Conservation (phyloP, 352 stramenopile genomes). For the Phytophthora fragariae region DNA sequence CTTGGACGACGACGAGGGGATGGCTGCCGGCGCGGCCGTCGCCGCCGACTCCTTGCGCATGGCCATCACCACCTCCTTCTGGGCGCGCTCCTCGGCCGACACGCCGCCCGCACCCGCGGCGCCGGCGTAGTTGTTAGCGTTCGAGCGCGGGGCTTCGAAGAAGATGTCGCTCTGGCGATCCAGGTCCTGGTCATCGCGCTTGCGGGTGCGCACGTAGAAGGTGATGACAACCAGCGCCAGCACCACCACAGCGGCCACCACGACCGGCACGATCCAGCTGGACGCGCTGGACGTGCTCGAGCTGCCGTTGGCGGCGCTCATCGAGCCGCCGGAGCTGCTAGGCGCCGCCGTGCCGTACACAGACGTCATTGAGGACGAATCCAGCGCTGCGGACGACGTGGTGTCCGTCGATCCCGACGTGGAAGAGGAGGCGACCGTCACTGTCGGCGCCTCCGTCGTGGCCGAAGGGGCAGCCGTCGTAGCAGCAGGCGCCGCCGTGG, state of each 20-base stretch:
- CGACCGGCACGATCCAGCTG: constrained; percentile 63
- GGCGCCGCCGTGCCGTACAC: constrained; percentile 60
- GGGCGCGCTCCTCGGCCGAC: constrained; percentile 28
- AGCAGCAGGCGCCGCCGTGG: constrained; percentile 16
- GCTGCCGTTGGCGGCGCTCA: constrained; percentile 32
- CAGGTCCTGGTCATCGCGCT: constrained; percentile 53
- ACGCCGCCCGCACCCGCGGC: constrained; percentile 21
- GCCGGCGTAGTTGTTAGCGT: constrained; percentile 54
- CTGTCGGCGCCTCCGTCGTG: constrained; percentile 18
- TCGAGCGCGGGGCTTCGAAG: constrained; percentile 66
- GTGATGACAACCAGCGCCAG: constrained; percentile 63
- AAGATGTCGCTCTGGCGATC: constrained; percentile 71
- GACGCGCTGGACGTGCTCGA: constrained; percentile 36
- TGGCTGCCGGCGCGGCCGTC: constrained; percentile 24
- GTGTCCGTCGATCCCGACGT: constrained; percentile 39
- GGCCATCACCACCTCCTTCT: constrained; percentile 36
- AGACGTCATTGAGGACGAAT: constrained; percentile 49
- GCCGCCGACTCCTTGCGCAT: constrained; percentile 45
- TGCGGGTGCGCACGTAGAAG: constrained; percentile 61
- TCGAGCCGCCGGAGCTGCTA: constrained; percentile 27
- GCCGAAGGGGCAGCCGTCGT: constrained; percentile 22
- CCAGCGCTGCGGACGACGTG: constrained; percentile 40
- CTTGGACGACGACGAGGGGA: constrained; percentile 39
- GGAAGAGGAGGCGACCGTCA: constrained; percentile 1
- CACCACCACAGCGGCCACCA: constrained; percentile 68